Evolutionary conservation across 805 yeast species (phyloP).

Genomic region (Yarrowia osloensis): DNA sequence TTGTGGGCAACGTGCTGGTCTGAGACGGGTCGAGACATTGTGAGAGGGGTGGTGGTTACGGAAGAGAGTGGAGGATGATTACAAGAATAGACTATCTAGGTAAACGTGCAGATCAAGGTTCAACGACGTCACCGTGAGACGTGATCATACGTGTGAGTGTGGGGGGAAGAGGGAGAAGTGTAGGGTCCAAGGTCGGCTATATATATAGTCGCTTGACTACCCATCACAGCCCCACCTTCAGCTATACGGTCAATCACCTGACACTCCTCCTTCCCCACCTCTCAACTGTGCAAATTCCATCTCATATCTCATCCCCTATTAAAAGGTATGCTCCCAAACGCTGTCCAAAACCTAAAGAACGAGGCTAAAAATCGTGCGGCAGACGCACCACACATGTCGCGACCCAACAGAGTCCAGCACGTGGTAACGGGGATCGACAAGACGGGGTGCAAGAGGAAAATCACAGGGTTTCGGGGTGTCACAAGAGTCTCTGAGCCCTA

Average conservation of each 20-base stretch:
- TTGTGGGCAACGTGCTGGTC: constrained; percentile 30
- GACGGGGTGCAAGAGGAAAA: background rate
- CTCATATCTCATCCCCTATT: background rate
- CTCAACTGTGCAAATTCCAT: no score
- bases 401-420: constrained; percentile 11
- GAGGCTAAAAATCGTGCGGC: background rate
- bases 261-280: background rate
- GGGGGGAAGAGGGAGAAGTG: no score
- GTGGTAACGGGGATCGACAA: constrained; percentile 14
- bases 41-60: background rate
- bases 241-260: background rate
- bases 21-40: constrained; percentile 29
- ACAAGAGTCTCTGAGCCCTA: background rate
- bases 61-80: background rate
- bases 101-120: background rate
- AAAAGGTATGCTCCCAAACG: background rate
- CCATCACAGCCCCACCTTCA: no score
- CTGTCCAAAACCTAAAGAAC: background rate
- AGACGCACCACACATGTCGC: background rate
- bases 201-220: no score
- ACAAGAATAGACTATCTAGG: background rate
- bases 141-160: no score
- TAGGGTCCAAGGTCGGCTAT: no score
- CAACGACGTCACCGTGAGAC: no score
- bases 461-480: background rate